Evolutionary conservation across 305 asterid species (phyloP).

Genomic region (Rubia tinctorum): DNA sequence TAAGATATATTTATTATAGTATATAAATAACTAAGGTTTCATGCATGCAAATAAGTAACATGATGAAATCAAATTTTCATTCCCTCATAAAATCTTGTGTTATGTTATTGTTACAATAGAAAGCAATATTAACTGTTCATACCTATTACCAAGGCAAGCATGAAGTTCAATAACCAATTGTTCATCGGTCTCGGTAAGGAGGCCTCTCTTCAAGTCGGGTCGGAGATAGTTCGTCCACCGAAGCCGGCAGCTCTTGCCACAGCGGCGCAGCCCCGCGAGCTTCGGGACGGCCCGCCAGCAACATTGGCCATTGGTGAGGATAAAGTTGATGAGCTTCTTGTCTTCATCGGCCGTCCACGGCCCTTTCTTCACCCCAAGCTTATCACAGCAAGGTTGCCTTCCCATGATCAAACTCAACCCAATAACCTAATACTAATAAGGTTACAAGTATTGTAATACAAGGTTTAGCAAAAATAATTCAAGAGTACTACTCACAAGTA

Average conservation of each 20-base stretch:
- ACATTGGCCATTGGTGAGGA: constrained; percentile 86
- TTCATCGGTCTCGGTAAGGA: constrained; percentile 79
- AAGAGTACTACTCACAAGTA: not conserved
- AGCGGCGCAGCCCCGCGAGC: constrained; percentile 90
- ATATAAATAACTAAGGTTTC: not conserved
- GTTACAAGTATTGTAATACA: not conserved
- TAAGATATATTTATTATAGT: too few species aligned
- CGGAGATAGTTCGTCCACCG: constrained; percentile 97
- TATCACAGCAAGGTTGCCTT: constrained; percentile 94
- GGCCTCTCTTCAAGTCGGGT: constrained; percentile 90
- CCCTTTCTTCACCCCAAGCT: constrained; percentile 90
- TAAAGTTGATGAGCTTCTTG: constrained; percentile 73
- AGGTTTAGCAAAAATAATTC: not conserved
- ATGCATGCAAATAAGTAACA: constrained; percentile 1
- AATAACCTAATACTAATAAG: not conserved
- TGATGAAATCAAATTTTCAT: not conserved
- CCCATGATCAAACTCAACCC: constrained; percentile 37
- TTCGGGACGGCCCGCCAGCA: constrained; percentile 97
- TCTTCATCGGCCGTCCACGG: constrained; percentile 98
- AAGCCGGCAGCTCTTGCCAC: constrained; percentile 93
- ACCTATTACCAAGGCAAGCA: constrained; percentile 92
- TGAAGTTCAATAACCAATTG: constrained; percentile 83
- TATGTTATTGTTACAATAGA: too few species aligned
- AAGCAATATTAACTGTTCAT: not conserved
- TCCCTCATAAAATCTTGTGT: too few species aligned